These are phyloP conservation scores for Candida nonsorbophila DNA, from an alignment of 805 yeast genomes.

Conservation along the genomic window DNA sequence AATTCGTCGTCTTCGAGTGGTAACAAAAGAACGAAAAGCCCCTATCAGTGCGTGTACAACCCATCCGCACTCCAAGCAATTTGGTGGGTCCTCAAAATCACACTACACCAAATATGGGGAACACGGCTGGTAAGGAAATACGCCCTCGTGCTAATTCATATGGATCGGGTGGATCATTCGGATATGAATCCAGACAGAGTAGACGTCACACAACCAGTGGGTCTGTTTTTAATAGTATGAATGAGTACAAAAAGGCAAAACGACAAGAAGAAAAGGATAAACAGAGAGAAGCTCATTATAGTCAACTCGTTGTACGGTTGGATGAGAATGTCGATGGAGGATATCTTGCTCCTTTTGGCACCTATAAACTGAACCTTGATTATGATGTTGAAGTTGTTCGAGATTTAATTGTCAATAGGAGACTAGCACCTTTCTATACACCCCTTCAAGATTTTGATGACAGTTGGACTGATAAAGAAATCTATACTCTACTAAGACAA, in stretches of 20 bases:
- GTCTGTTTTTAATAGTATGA: slow-evolving; percentile 3
- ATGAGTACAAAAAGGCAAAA: slow-evolving; percentile 16
- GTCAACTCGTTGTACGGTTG: slow-evolving; percentile 52
- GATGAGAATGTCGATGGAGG: slow-evolving; percentile 91
- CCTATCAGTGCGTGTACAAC: no score
- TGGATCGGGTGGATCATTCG: slow-evolving; percentile 5
- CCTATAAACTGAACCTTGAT: slow-evolving; percentile 71
- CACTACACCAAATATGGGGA: slow-evolving; percentile 35
- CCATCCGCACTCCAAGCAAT: no score
- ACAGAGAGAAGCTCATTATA: slow-evolving; percentile 48
- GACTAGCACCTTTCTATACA: slow-evolving; percentile 83
- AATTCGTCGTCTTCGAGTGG: no score
- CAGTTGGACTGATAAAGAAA: slow-evolving; percentile 65
- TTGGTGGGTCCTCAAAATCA: no score
- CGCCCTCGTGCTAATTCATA: slow-evolving; percentile 24
- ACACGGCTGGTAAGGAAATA: slow-evolving; percentile 38
- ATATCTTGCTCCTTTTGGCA: slow-evolving; percentile 84
- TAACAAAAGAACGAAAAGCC: no score
- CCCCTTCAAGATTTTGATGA: slow-evolving; percentile 80
- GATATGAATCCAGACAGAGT: slow-evolving; percentile 1
- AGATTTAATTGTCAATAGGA: slow-evolving; percentile 59
- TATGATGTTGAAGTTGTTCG: slow-evolving; percentile 73
- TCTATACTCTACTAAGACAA: slow-evolving; percentile 44
- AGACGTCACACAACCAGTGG: slow-evolving; percentile 8
- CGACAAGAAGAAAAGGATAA: slow-evolving; percentile 51